Evolutionary conservation across 176 grass and related monocot species (phyloP).

Genomic region (Oryza nivara): DNA sequence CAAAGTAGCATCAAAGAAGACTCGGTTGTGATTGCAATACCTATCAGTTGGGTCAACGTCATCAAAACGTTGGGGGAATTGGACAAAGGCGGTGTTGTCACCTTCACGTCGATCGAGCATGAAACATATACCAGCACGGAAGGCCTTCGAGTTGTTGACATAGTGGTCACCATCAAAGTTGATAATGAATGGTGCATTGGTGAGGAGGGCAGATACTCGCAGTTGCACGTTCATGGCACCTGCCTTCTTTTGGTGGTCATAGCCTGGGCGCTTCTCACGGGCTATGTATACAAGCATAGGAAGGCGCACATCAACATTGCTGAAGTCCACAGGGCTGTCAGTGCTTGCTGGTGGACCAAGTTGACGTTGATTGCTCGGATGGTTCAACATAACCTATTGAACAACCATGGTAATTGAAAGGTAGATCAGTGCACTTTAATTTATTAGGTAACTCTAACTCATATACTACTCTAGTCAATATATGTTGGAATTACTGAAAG

Average conservation of each 20-base stretch:
- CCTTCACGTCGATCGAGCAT: constrained; percentile 67
- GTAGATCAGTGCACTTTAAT: neutral
- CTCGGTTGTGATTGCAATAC: constrained; percentile 90
- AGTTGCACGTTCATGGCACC: constrained; percentile 60
- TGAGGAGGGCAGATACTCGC: constrained; percentile 50
- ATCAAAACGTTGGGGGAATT: constrained; percentile 93
- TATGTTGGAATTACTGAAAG: neutral
- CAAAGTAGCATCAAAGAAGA: constrained; percentile 98
- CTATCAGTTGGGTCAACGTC: constrained; percentile 93
- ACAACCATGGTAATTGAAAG: neutral
- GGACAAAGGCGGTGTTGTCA: constrained; percentile 87
- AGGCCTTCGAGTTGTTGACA: constrained; percentile 55
- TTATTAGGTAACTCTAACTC: constrained; percentile 12
- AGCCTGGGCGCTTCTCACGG: constrained; percentile 45
- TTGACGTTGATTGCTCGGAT: constrained; percentile 34
- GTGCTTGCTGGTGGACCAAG: constrained; percentile 38
- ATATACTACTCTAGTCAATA: neutral
- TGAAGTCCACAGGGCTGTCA: constrained; percentile 49
- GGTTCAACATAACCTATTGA: constrained; percentile 51
- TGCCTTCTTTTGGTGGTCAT: constrained; percentile 60
- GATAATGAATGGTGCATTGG: constrained; percentile 60
- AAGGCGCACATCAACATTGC: constrained; percentile 41
- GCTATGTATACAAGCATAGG: constrained; percentile 62
- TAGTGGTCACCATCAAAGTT: constrained; percentile 63
- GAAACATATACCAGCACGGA: constrained; percentile 60